Conservation (phyloP, 176 grass and related monocot genomes). For the sorghum (Sorghum bicolor) region Sorghum_bicolor_NCBIv3 NC_012876.2:59425001-59425500, state of each 20-base stretch:
- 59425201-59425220: constrained; percentile 17
- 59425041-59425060: constrained; percentile 22
- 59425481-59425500: constrained; percentile 18
- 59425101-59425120: constrained; percentile 91
- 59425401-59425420: neutral
- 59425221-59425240: constrained; percentile 19
- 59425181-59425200: constrained; percentile 89
- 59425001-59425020: constrained; percentile 89
- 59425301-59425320: neutral
- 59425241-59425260: constrained; percentile 5
- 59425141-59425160: constrained; percentile 85
- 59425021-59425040: constrained; percentile 43
- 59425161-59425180: constrained; percentile 95
- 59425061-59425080: neutral
- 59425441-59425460: neutral
- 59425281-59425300: neutral
- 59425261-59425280: neutral
- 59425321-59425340: neutral
- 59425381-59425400: constrained; percentile 28
- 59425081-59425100: constrained; percentile 9
- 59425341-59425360: neutral
- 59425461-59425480: constrained; percentile 1
- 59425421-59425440: constrained; percentile 4
- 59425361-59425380: constrained; percentile 8
- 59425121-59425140: constrained; percentile 71